Conservation (phyloP, 1,284 basidiomycete genomes). For the Ustilago lituana region DNA sequence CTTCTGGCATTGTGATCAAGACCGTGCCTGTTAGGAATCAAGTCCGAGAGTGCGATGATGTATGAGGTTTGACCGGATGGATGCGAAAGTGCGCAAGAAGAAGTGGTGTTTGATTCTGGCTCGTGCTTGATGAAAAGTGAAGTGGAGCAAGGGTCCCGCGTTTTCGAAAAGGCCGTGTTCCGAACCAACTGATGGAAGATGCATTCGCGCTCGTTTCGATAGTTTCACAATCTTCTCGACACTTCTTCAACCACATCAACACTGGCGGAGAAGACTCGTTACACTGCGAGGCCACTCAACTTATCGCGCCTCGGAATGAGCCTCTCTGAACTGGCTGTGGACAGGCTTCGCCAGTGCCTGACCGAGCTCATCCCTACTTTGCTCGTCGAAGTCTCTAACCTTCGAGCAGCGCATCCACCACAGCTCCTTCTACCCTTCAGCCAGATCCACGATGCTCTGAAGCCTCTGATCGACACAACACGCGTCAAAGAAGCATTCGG, state of each 20-base stretch:
- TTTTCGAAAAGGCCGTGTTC: slow-evolving; percentile 27
- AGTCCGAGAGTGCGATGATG: not conserved
- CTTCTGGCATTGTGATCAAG: slow-evolving; percentile 9
- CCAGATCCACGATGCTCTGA: slow-evolving; percentile 13
- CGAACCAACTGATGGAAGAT: slow-evolving; percentile 4
- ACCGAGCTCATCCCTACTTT: slow-evolving; percentile 20
- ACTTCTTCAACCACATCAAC: not conserved
- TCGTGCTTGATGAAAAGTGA: slow-evolving; percentile 7
- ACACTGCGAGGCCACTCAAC: not conserved
- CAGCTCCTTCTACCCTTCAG: slow-evolving; percentile 22
- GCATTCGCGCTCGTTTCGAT: slow-evolving; percentile 1
- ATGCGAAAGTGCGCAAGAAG: not conserved
- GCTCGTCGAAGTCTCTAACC: slow-evolving; percentile 17
- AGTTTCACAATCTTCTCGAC: slow-evolving; percentile 2
- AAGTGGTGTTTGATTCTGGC: slow-evolving; percentile 1
- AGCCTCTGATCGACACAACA: slow-evolving; percentile 7
- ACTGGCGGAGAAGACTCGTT: not conserved
- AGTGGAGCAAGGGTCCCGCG: slow-evolving; percentile 33
- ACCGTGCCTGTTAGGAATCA: too few relatives aligned
- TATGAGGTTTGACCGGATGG: not conserved
- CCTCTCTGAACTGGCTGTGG: slow-evolving; percentile 17
- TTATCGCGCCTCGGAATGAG: slow-evolving; percentile 14
- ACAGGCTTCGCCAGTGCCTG: slow-evolving; percentile 20
- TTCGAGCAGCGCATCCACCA: slow-evolving; percentile 12
- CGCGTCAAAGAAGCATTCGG: slow-evolving; percentile 18